Conservation (phyloP, 352 stramenopile genomes). For the Phytophthora colocasiae region DNA sequence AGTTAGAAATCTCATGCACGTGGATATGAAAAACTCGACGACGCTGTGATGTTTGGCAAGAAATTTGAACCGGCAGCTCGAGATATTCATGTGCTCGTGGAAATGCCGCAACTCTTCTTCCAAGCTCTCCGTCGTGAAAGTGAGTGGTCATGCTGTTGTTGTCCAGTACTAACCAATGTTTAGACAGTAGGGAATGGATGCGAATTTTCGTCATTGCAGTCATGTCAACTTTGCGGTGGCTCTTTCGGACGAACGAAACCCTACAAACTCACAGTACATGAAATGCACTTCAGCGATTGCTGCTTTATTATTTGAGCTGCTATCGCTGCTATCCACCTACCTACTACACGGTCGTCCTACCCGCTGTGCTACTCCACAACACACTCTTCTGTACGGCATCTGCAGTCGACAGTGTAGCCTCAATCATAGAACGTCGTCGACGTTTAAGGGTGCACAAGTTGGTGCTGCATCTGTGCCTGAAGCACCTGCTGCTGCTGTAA, state of each 20-base stretch:
- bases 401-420: conserved; percentile 24
- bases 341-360: conserved; percentile 26
- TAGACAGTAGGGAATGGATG: too few species aligned
- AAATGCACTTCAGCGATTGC: conserved; percentile 21
- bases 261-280: not conserved
- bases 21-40: not conserved
- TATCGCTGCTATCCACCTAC: conserved; percentile 27
- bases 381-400: conserved; percentile 18
- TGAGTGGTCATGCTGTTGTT: too few species aligned
- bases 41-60: not conserved
- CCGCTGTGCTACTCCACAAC: conserved; percentile 20
- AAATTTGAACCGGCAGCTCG: not conserved
- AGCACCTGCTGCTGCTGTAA: conserved; percentile 54
- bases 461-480: conserved; percentile 47
- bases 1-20: not conserved
- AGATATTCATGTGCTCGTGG: not conserved
- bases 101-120: not conserved
- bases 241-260: too few species aligned
- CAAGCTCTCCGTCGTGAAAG: not conserved
- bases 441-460: conserved; percentile 48
- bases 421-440: conserved; percentile 16
- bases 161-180: too few species aligned
- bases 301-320: conserved; percentile 37
- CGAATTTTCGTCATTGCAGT: too few species aligned
- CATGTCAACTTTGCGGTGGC: too few species aligned